A percentile compares a stretch with the other conserved stretches of the same genome.
These are phyloP conservation scores for Russula sp. DNA, from an alignment of 768 basidiomycete species.

Conservation along the genomic window DNA sequence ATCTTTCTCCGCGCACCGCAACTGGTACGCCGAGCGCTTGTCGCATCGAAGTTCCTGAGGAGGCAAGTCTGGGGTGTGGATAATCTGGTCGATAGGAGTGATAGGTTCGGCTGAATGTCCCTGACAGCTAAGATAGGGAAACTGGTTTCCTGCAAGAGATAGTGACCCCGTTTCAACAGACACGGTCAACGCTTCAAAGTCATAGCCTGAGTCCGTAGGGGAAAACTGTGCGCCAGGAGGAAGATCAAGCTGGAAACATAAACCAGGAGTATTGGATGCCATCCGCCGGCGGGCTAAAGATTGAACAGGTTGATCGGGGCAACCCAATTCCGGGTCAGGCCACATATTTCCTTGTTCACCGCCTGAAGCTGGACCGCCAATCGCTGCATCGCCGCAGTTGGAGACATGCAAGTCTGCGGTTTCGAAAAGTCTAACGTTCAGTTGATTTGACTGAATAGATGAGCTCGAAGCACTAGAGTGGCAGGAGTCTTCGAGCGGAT, in stretches of 20 bases:
- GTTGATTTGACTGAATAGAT: constrained; percentile 17
- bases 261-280: constrained; percentile 35
- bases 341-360: constrained; percentile 21
- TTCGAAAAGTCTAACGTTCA: constrained; percentile 5
- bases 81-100: constrained; percentile 35
- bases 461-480: constrained; percentile 13
- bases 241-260: constrained; percentile 31
- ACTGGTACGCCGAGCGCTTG: constrained; percentile 9
- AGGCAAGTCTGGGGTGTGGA: constrained; percentile 35
- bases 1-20: constrained; percentile 12
- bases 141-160: constrained; percentile 17
- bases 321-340: constrained; percentile 4
- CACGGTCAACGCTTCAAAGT: constrained; percentile 3
- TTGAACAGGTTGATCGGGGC: constrained; percentile 15
- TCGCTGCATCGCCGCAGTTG: background rate
- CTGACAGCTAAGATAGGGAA: constrained; percentile 18
- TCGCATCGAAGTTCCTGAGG: constrained; percentile 32
- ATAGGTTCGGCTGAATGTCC: constrained; percentile 23
- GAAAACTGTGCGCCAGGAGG: constrained; percentile 28
- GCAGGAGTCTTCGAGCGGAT: constrained; percentile 5
- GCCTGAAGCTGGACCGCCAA: background rate
- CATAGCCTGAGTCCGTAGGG: constrained; percentile 29
- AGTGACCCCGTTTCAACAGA: constrained; percentile 12
- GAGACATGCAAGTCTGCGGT: constrained; percentile 21
- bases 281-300: constrained; percentile 39